Conservation (phyloP, 495 filamentous ascomycete species). For the Daldinia decipiens region DNA sequence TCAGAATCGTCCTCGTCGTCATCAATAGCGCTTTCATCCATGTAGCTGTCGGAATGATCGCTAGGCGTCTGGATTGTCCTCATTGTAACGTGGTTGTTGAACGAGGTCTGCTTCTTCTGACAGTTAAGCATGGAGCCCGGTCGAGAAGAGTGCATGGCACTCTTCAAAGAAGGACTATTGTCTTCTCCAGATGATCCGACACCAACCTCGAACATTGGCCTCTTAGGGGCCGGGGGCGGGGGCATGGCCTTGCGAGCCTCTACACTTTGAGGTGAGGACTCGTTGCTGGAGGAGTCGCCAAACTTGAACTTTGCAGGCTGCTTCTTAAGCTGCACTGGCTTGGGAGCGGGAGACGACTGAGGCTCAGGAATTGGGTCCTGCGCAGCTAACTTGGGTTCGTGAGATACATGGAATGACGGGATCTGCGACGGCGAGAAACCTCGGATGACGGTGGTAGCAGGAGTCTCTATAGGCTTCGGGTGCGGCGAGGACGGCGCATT, state of each 20-base stretch:
- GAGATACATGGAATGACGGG: constrained; percentile 64
- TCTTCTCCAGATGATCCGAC: constrained; percentile 73
- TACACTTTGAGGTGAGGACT: constrained; percentile 58
- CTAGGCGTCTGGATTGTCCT: constrained; percentile 69
- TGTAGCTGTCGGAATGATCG: constrained; percentile 76
- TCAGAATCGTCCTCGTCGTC: constrained; percentile 88
- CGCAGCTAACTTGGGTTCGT: constrained; percentile 40
- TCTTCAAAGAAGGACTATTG: constrained; percentile 81
- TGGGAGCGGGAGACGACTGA: constrained; percentile 57
- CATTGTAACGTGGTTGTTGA: constrained; percentile 78
- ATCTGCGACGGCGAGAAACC: constrained; percentile 86
- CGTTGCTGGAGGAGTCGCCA: constrained; percentile 62
- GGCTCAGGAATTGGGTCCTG: constrained; percentile 57
- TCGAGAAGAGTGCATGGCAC: constrained; percentile 64
- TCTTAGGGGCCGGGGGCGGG: constrained; percentile 63
- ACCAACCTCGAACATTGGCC: constrained; percentile 83
- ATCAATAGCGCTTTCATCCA: constrained; percentile 85
- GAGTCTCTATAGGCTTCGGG: constrained; percentile 47
- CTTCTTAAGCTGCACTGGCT: constrained; percentile 59
- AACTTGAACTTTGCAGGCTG: constrained; percentile 65
- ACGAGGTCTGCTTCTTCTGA: constrained; percentile 83
- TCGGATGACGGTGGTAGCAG: constrained; percentile 76
- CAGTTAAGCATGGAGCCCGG: constrained; percentile 56
- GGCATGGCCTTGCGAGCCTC: constrained; percentile 61
- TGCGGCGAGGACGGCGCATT: constrained; percentile 41